Conservation (phyloP, 495 filamentous ascomycete species). For the Neurospora sp. region DNA sequence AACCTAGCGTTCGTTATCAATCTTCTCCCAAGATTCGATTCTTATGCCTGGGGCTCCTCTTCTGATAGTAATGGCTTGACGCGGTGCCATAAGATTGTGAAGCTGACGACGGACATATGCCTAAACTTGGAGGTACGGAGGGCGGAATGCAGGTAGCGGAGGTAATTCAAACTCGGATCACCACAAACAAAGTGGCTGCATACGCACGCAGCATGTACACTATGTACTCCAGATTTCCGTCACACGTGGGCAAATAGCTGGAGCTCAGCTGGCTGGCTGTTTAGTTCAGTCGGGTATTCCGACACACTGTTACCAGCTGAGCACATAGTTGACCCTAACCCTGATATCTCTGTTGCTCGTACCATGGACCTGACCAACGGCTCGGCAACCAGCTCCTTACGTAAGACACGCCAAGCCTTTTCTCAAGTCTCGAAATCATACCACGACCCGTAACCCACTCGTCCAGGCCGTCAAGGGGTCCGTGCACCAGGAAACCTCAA, state of each 20-base stretch:
- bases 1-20: background rate
- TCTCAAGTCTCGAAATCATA: conserved; percentile 14
- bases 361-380: background rate
- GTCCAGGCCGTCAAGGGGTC: background rate
- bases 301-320: background rate
- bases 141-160: background rate
- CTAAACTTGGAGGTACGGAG: background rate
- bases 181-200: background rate
- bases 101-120: background rate
- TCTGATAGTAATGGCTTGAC: background rate
- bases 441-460: conserved; percentile 1
- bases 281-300: background rate
- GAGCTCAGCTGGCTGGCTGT: background rate
- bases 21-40: background rate
- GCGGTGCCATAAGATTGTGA: background rate
- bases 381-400: conserved; percentile 1
- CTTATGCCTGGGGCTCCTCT: background rate
- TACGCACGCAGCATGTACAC: background rate
- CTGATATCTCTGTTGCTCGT: background rate
- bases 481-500: background rate
- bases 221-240: background rate
- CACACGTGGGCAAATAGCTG: background rate
- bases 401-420: conserved; percentile 8
- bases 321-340: background rate
- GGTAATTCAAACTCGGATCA: background rate